These are phyloP conservation scores for Collariella sp. DNA, from an alignment of 495 filamentous ascomycete genomes.

Conservation along the genomic window DNA sequence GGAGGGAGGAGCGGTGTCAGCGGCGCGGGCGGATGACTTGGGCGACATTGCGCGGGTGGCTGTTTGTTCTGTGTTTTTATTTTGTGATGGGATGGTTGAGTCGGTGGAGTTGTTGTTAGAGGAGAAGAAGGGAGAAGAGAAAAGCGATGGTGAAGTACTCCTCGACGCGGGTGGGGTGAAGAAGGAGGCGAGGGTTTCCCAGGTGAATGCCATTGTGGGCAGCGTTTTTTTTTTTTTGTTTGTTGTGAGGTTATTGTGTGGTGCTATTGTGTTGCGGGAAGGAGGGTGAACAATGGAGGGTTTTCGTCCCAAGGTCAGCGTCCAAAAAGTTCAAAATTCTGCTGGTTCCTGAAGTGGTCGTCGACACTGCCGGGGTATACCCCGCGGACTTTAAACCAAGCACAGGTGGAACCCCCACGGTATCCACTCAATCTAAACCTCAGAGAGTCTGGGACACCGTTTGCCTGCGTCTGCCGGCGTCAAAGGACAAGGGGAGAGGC, in stretches of 20 bases:
- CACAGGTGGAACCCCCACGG: constrained; percentile 8
- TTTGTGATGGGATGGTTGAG: not conserved
- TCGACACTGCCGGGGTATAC: constrained; percentile 3
- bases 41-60: not conserved
- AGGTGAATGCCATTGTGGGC: constrained; percentile 9
- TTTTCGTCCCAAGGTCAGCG: not conserved
- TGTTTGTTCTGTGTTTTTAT: not conserved
- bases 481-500: not conserved
- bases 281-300: not conserved
- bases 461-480: not conserved
- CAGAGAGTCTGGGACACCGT: not conserved
- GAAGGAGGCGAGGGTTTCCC: constrained; percentile 5
- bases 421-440: not conserved
- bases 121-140: not conserved
- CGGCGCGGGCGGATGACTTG: not conserved
- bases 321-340: not conserved
- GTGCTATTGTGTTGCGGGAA: too few species aligned
- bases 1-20: not conserved
- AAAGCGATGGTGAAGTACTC: not conserved
- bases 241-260: not conserved
- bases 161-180: constrained; percentile 5
- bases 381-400: not conserved
- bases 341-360: not conserved
- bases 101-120: not conserved
- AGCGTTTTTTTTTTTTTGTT: not conserved